A percentile compares a stretch with the other conserved stretches of the same genome.
Evolutionary conservation across 1,139 yeast genomes (phyloP).

Genomic region (Yamadazyma epiphylla): DNA sequence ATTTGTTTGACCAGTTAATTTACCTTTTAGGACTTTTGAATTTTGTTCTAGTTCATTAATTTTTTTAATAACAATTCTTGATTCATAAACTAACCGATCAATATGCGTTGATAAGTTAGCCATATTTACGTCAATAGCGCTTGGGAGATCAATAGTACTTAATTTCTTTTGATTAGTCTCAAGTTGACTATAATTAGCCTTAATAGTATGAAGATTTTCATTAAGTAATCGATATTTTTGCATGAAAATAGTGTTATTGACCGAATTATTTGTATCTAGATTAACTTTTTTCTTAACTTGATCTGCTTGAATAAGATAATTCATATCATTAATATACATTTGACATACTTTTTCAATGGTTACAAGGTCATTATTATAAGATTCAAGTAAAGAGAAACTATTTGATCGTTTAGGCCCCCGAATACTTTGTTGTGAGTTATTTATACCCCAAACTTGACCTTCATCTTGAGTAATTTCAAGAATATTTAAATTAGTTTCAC

Average conservation of each 20-base stretch:
- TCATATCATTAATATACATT: slow-evolving; percentile 20
- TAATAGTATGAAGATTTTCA: slow-evolving; percentile 28
- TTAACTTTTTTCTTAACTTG: slow-evolving; percentile 13
- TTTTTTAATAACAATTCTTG: slow-evolving; percentile 66
- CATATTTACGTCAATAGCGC: slow-evolving; percentile 45
- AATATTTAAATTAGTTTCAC: slow-evolving; percentile 29
- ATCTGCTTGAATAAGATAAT: slow-evolving; percentile 18
- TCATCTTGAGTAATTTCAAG: slow-evolving; percentile 20
- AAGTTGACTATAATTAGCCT: slow-evolving; percentile 26
- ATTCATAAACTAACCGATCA: slow-evolving; percentile 77
- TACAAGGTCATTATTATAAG: slow-evolving; percentile 1
- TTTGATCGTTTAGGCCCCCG: slow-evolving; percentile 6
- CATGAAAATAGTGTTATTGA: slow-evolving; percentile 2
- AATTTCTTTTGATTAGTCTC: slow-evolving; percentile 26
- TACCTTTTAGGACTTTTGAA: slow-evolving; percentile 42
- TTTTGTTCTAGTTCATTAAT: slow-evolving; percentile 80
- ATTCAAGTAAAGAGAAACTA: slow-evolving; percentile 7
- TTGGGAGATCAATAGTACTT: slow-evolving; percentile 28
- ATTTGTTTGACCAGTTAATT: slow-evolving; percentile 26
- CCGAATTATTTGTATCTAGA: slow-evolving; percentile 1
- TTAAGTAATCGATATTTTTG: slow-evolving; percentile 23
- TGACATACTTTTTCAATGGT: slow-evolving; percentile 24
- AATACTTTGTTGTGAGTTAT: slow-evolving; percentile 3
- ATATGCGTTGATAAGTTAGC: slow-evolving; percentile 65
- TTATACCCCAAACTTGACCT: too few species aligned